Evolutionary conservation across 2,329 filamentous ascomycete species (phyloP).

Genomic region (Colletotrichum tabaci): DNA sequence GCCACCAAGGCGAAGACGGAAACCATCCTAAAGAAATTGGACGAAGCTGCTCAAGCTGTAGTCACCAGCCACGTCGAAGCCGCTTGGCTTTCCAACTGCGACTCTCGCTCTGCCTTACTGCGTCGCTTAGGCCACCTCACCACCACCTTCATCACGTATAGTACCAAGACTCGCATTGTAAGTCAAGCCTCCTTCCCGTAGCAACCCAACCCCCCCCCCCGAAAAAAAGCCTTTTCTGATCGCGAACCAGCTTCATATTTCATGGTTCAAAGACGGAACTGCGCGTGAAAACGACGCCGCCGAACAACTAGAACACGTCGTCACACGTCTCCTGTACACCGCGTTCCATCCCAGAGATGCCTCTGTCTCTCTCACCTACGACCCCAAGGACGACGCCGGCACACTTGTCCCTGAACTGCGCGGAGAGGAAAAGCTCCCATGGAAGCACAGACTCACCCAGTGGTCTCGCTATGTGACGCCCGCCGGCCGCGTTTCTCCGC

Average conservation of each 20-base stretch:
- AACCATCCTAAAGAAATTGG: conserved; percentile 50
- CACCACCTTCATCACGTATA: conserved; percentile 45
- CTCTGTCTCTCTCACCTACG: conserved; percentile 3
- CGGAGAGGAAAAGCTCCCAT: conserved; percentile 35
- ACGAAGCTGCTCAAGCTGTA: conserved; percentile 22
- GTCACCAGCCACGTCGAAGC: conserved; percentile 46
- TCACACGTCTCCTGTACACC: conserved; percentile 39
- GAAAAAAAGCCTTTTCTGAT: neutral
- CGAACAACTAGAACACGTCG: conserved; percentile 41
- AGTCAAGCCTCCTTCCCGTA: neutral
- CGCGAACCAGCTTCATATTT: conserved; percentile 42
- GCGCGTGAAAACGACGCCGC: conserved; percentile 21
- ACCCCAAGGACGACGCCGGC: conserved; percentile 1
- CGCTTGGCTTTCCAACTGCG: conserved; percentile 45
- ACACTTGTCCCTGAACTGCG: conserved; percentile 7
- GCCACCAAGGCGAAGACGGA: conserved; percentile 55
- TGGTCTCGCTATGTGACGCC: conserved; percentile 41
- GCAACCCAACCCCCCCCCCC: too few species aligned
- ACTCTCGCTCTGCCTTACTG: conserved; percentile 48
- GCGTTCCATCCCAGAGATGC: conserved; percentile 17
- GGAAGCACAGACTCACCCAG: conserved; percentile 34
- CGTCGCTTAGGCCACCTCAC: conserved; percentile 57
- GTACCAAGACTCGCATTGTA: neutral
- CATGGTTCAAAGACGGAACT: conserved; percentile 22
- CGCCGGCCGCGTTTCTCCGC: conserved; percentile 33